Conservation (phyloP, 1,139 yeast species). For the Blastobotrys serpentis region DNA sequence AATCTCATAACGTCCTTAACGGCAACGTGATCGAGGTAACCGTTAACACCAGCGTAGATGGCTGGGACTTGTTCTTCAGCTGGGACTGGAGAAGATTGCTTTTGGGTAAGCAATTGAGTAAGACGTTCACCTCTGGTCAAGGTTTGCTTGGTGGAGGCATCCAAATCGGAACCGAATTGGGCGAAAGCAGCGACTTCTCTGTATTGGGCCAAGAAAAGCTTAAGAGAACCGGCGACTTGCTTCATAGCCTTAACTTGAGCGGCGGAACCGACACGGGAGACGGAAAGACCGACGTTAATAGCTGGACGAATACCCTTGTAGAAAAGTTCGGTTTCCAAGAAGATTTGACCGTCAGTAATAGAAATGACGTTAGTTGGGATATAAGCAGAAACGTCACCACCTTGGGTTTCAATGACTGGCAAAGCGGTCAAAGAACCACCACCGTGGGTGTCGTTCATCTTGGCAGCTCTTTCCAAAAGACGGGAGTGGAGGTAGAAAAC, state of each 20-base stretch:
- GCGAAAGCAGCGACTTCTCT: slow-evolving; percentile 99
- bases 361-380: slow-evolving; percentile 97
- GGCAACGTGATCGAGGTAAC: slow-evolving; percentile 89
- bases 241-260: slow-evolving; percentile 99
- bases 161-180: slow-evolving; percentile 99
- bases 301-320: slow-evolving; percentile 99
- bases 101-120: slow-evolving; percentile 97
- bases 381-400: slow-evolving; percentile 99
- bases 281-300: slow-evolving; percentile 99
- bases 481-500: slow-evolving; percentile 96
- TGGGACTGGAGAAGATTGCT: slow-evolving; percentile 94
- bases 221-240: slow-evolving; percentile 99
- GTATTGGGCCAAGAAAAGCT: slow-evolving; percentile 99
- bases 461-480: slow-evolving; percentile 95
- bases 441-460: slow-evolving; percentile 87
- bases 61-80: slow-evolving; percentile 99
- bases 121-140: slow-evolving; percentile 99
- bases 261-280: slow-evolving; percentile 99
- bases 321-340: slow-evolving; percentile 99
- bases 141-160: slow-evolving; percentile 99
- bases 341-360: slow-evolving; percentile 96
- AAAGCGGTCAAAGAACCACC: slow-evolving; percentile 95
- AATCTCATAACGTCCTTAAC: slow-evolving; percentile 85
- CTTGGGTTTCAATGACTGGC: slow-evolving; percentile 97
- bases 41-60: slow-evolving; percentile 97